phyloP scores from a whole-genome alignment of 2,329 filamentous ascomycete genomes.

The Cladophialophora yegresii region DNA sequence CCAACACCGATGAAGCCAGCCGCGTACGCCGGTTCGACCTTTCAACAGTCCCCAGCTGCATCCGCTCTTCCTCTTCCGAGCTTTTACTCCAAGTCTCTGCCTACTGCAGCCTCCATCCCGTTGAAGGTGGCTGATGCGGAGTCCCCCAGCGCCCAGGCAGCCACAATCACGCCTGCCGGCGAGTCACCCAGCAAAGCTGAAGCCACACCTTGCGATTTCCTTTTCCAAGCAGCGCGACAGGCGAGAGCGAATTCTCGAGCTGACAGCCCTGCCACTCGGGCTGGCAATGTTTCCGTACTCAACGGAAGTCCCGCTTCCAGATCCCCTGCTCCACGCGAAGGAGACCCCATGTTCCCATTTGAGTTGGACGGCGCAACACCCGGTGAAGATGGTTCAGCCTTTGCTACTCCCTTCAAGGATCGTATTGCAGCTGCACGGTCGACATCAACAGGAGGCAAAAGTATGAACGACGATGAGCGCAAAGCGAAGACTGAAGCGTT shows the following conservation, averaged over 20 bases:
- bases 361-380: constrained; percentile 63
- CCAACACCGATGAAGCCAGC: constrained; percentile 49
- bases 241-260: constrained; percentile 57
- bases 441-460: constrained; percentile 38
- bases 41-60: constrained; percentile 90
- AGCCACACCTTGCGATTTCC: constrained; percentile 81
- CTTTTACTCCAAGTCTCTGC: constrained; percentile 76
- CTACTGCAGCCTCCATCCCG: constrained; percentile 55
- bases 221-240: constrained; percentile 84
- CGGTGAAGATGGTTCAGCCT: constrained; percentile 61
- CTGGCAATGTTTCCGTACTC: constrained; percentile 58
- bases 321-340: constrained; percentile 50
- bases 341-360: constrained; percentile 63
- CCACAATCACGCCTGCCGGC: constrained; percentile 35
- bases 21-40: constrained; percentile 88
- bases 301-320: constrained; percentile 44
- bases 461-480: constrained; percentile 45
- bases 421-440: constrained; percentile 49
- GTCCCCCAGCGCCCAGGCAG: constrained; percentile 41
- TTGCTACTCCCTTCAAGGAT: constrained; percentile 60
- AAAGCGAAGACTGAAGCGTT: constrained; percentile 49
- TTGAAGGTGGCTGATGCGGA: constrained; percentile 44
- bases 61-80: constrained; percentile 88
- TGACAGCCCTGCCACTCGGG: constrained; percentile 46
- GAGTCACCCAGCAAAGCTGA: constrained; percentile 49